These are phyloP conservation scores for Solanum boliviense DNA, from an alignment of 257 asterid genomes.

Conservation along the genomic window DNA sequence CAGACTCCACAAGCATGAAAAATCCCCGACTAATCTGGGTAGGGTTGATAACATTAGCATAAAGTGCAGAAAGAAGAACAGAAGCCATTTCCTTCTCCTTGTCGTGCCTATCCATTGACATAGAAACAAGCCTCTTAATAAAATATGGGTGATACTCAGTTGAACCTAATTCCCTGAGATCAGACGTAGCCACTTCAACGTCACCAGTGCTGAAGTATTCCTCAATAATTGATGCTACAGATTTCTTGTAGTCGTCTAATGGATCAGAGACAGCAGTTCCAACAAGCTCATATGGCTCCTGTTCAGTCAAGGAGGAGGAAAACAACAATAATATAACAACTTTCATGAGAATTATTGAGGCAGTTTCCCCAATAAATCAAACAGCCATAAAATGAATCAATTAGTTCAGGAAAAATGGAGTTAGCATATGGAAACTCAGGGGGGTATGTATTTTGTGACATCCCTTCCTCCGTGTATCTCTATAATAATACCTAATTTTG, in stretches of 20 bases:
- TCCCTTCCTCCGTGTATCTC: not conserved
- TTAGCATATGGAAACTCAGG: not conserved
- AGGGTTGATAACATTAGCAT: constrained; percentile 69
- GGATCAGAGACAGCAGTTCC: constrained; percentile 60
- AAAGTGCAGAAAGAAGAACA: constrained; percentile 82
- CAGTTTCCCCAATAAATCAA: not conserved
- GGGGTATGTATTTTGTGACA: not conserved
- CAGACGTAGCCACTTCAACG: constrained; percentile 77
- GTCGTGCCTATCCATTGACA: constrained; percentile 93
- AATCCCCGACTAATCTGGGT: constrained; percentile 79
- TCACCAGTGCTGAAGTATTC: constrained; percentile 90
- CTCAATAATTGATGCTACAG: constrained; percentile 75
- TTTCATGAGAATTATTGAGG: not conserved
- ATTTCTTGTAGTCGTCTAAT: constrained; percentile 65
- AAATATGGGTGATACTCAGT: constrained; percentile 88
- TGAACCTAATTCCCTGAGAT: constrained; percentile 77
- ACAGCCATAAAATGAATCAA: not conserved
- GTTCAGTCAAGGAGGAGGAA: not conserved
- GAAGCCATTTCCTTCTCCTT: constrained; percentile 99
- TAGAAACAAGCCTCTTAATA: constrained; percentile 79
- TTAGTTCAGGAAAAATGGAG: not conserved
- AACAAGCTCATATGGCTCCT: constrained; percentile 96
- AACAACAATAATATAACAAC: not conserved
- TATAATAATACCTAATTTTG: not conserved
- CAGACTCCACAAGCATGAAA: constrained; percentile 78